These are phyloP conservation scores for Coemansia sp. DNA, from an alignment of 192 early-diverging fungal genomes.

Conservation along the genomic window DNA sequence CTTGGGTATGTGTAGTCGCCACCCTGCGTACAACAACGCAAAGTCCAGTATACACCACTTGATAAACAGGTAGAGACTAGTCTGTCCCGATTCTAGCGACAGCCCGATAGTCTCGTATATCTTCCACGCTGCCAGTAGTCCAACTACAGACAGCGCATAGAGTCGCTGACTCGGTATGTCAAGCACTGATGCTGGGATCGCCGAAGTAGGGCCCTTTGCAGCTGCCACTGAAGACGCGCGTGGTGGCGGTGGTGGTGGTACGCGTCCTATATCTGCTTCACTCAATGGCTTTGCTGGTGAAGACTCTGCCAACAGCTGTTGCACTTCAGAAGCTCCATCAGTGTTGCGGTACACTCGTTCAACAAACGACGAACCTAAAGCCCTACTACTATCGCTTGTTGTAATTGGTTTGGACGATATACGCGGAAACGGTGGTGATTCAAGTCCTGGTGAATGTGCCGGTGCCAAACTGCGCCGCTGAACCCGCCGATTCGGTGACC, in stretches of 20 bases:
- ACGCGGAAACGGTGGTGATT: slow-evolving; percentile 20
- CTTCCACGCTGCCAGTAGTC: slow-evolving; percentile 40
- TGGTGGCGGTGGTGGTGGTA: slow-evolving; percentile 12
- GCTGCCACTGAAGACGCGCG: not conserved
- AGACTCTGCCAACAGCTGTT: not conserved
- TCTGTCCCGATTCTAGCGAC: slow-evolving; percentile 15
- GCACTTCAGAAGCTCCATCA: slow-evolving; percentile 10
- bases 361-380: slow-evolving; percentile 32
- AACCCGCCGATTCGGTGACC: slow-evolving; percentile 39
- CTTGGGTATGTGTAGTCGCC: slow-evolving; percentile 35
- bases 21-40: slow-evolving; percentile 31
- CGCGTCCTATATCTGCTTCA: slow-evolving; percentile 2
- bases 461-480: slow-evolving; percentile 23
- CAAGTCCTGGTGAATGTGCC: slow-evolving; percentile 1
- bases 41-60: slow-evolving; percentile 47
- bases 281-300: not conserved
- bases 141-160: slow-evolving; percentile 30
- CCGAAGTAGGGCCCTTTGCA: slow-evolving; percentile 19
- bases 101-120: slow-evolving; percentile 30
- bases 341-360: slow-evolving; percentile 50
- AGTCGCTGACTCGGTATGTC: slow-evolving; percentile 50
- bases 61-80: slow-evolving; percentile 35
- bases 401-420: slow-evolving; percentile 4
- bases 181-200: slow-evolving; percentile 33
- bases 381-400: not conserved